Evolutionary conservation across 2,329 filamentous ascomycete genomes (phyloP), one percentile per base, ranked within the genome.

Genomic region (Trichoderma semiorbis): DNA sequence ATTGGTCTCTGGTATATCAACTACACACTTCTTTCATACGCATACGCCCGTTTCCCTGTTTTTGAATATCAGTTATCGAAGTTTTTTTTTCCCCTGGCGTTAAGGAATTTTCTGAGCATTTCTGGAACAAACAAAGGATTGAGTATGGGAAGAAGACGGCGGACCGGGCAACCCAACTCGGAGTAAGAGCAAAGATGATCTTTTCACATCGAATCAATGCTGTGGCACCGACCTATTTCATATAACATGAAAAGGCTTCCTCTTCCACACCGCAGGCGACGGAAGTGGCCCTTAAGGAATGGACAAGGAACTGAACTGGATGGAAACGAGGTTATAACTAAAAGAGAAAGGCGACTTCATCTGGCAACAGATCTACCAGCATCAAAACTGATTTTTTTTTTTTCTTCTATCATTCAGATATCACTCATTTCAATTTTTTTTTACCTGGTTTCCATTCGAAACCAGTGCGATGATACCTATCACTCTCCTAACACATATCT

Each of bases 291-390:
- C 30, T 21, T n/a, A 34, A 43, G 39, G 57, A 67, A 39, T 16
- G 36, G 66, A 50, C 21, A 43, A 53, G 36, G 21, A 16, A 53
- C 55, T 50, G 36, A 30, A 47, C 43, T 50, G 66, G 66, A 62
- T 69, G 66, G 68, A 47, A 67, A 73, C 18, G 21, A 65, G 64
- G 24, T 53, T 62, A 68, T 36, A 67, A 62, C 36, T 60, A 75
- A 73, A 60, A 72, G 73, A 72, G 71, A 66, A 74, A 75, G 74
- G 74, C 76, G 60, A 77, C 73, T 74, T 73, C 75, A 64, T 76
- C 77, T 78, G 77, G 76, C 77, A 82, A 82, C 76, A 81, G 80
- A 53, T 75, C 75, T 30, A 78, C 79, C 64, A 75, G 76, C 74
- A 63, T 78, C 78, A 73, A 73, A 72, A 69, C 57, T 65, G 60